Base-by-base conservation (phyloP, 208 protist species). In the Sergeia podlipaevii region DNA sequence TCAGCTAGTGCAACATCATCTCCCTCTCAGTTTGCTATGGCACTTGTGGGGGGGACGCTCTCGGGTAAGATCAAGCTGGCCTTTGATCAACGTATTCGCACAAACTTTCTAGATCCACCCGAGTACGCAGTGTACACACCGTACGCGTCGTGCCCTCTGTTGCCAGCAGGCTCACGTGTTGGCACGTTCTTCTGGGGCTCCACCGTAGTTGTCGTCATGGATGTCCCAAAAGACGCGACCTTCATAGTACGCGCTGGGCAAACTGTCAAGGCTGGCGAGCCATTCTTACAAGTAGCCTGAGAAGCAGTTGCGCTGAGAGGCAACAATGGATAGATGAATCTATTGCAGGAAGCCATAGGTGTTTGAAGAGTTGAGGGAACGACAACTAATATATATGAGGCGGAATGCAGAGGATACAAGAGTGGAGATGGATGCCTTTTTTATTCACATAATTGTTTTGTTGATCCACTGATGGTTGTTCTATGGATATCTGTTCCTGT, bases 111-210 rank as follows among this genome's bases (percentile, higher is more conserved):
- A 6, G 73, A 81, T 38, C 81, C 88, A 15, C 88, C 84, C 4
- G 73, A 83, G 42, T 95, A 91, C 71, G 74, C 83, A 30, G 62
- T 95, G 47, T 69, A 80, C 48, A 52, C 52, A 28, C 38, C 38
- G 18, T 91, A 91, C 57, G 26, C 4, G 10, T 73, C 66, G 30
- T 30, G 32, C 24, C 74, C 75, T 28, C 17, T 70, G 15, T 11
- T 82, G n/a, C 41, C 37, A 15, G 71, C 58, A 33, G 88, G 84
- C 1, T 29, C 51, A 21, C 44, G 37, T 3, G 61, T 95, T 1
- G 80, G 77, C 7, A 77, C 69, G 21, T 95, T 95, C 61, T 65
- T 80, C 39, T 95, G 88, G 84, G 88, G 88, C 23, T 95, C 88
- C 27, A 71, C 88, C n/a, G 81, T 95, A 5, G 82, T 83, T 5